A percentile compares a stretch with the other conserved stretches of the same genome.
These are phyloP conservation scores for Tulasnella calospora DNA, from an alignment of 768 basidiomycete species.

Conservation along the genomic window DNA sequence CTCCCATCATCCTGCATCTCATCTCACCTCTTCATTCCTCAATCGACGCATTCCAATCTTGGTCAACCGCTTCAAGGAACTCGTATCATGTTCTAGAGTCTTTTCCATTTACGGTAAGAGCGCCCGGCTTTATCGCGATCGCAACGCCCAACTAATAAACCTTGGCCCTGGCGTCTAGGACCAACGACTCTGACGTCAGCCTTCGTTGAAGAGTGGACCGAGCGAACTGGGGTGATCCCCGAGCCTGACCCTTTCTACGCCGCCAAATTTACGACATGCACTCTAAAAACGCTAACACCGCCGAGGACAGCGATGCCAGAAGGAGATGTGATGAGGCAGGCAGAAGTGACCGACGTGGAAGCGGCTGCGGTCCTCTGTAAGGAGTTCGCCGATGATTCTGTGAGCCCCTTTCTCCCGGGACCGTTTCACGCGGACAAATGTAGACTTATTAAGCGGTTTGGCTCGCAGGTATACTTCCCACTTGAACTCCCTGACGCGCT, in stretches of 20 bases:
- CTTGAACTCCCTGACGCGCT: constrained; percentile 44
- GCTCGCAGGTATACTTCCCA: constrained; percentile 50
- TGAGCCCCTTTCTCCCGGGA: constrained; percentile 36
- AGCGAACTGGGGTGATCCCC: constrained; percentile 42
- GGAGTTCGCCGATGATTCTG: constrained; percentile 56
- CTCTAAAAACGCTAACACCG: constrained; percentile 40
- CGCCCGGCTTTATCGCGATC: neutral
- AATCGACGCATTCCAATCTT: constrained; percentile 43
- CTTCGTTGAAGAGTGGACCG: constrained; percentile 51
- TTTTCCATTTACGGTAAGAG: constrained; percentile 57
- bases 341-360: constrained; percentile 40
- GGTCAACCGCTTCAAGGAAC: constrained; percentile 39
- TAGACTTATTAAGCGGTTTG: constrained; percentile 14
- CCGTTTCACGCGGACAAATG: constrained; percentile 15
- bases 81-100: constrained; percentile 33
- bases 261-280: constrained; percentile 56
- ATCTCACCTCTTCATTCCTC: constrained; percentile 41
- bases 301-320: constrained; percentile 33
- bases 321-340: constrained; percentile 46
- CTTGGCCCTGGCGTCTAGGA: constrained; percentile 31
- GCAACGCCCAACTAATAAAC: constrained; percentile 6
- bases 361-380: constrained; percentile 48
- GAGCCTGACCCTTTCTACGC: constrained; percentile 53
- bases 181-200: constrained; percentile 43
- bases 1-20: constrained; percentile 35